phyloP scores from a whole-genome alignment of 2,329 filamentous ascomycete genomes.

The Fonsecaea nubica region DNA sequence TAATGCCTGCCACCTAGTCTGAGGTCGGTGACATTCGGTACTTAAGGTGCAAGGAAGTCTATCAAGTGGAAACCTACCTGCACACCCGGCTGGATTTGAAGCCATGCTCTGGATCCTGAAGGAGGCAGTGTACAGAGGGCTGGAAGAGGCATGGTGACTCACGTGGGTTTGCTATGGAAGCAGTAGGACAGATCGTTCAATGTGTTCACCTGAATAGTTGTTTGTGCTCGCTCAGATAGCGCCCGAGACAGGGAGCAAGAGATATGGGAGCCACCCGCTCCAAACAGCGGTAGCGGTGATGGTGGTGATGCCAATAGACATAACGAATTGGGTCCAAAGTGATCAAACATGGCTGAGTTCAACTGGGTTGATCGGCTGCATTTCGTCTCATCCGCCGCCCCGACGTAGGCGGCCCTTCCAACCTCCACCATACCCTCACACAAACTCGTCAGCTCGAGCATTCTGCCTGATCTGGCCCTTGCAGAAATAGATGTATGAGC shows the following conservation, averaged over 20 bases:
- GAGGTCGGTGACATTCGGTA: background rate
- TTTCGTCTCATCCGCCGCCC: background rate
- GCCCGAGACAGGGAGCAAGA: background rate
- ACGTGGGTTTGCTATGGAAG: background rate
- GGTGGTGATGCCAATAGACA: background rate
- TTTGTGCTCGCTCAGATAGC: background rate
- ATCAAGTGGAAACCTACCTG: background rate
- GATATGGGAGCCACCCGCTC: background rate
- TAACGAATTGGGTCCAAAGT: background rate
- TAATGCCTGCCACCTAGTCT: background rate
- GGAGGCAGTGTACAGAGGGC: background rate
- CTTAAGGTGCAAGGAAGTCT: background rate
- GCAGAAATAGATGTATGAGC: constrained; percentile 16
- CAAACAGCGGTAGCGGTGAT: constrained; percentile 7
- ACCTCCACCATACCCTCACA: constrained; percentile 17
- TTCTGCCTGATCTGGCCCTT: constrained; percentile 13
- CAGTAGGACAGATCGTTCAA: background rate
- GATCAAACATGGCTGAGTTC: background rate
- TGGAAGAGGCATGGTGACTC: background rate
- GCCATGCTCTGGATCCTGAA: background rate
- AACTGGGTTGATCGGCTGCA: background rate
- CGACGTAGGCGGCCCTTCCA: constrained; percentile 2
- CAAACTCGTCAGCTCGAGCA: constrained; percentile 22
- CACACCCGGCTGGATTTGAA: background rate
- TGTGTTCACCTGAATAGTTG: background rate